These are phyloP conservation scores for Gastrolobium bilobum DNA, from an alignment of 306 rosid species.

Conservation along the genomic window DNA sequence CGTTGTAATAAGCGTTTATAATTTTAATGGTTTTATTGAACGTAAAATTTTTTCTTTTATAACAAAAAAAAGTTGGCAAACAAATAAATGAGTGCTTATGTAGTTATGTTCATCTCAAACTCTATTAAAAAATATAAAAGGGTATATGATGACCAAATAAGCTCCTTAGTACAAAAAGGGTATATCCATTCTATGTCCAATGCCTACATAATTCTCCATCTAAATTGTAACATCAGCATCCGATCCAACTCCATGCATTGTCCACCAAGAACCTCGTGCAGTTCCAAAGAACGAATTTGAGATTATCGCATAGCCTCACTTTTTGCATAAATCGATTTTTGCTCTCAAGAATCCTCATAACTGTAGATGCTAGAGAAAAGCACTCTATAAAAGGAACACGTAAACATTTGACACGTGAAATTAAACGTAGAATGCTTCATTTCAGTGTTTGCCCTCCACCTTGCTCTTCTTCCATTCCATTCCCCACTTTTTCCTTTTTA, in stretches of 20 bases:
- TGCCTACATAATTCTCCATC: slow-evolving; percentile 3
- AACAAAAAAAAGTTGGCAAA: not conserved
- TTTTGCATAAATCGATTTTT: slow-evolving; percentile 17
- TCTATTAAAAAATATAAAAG: not conserved
- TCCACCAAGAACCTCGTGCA: slow-evolving; percentile 3
- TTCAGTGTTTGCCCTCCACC: slow-evolving; percentile 1
- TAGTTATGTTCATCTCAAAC: not conserved
- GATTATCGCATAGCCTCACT: slow-evolving; percentile 17
- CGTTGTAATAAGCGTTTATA: no score
- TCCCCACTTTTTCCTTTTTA: not conserved
- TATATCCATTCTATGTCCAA: slow-evolving; percentile 18
- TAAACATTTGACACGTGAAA: slow-evolving; percentile 23
- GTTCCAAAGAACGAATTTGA: not conserved
- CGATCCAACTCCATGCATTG: slow-evolving; percentile 3
- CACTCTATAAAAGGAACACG: slow-evolving; percentile 3
- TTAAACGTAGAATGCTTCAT: slow-evolving; percentile 6
- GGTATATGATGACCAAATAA: not conserved
- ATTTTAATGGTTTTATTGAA: no score
- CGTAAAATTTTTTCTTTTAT: no score
- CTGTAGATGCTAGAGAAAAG: slow-evolving; percentile 15
- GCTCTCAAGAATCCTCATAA: slow-evolving; percentile 6
- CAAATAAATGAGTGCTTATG: not conserved
- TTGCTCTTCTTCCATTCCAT: slow-evolving; percentile 19
- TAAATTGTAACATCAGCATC: slow-evolving; percentile 18
- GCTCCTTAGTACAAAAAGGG: not conserved